Evolutionary conservation across 2,329 filamentous ascomycete species (phyloP).

Genomic region (Akanthomyces muscarius): DNA sequence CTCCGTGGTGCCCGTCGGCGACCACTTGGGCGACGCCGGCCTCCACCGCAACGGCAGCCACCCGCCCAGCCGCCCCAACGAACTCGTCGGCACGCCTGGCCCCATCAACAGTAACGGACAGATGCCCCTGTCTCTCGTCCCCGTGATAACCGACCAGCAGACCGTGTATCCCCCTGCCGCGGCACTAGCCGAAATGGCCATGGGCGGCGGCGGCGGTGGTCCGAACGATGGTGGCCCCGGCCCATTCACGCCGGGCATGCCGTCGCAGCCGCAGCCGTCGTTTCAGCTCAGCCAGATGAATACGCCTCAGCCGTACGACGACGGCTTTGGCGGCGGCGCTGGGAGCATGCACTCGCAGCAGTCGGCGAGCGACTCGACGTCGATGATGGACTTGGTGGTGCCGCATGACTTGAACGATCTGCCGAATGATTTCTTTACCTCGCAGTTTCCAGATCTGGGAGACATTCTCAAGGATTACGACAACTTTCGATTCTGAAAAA

Average conservation of each 20-base stretch:
- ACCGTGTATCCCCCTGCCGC: constrained; percentile 7
- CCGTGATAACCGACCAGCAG: constrained; percentile 3
- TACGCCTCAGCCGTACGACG: constrained; percentile 9
- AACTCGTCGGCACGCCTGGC: not conserved
- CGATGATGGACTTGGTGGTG: constrained; percentile 9
- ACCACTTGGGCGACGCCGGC: not conserved
- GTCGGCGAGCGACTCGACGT: constrained; percentile 10
- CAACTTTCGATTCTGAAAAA: constrained; percentile 13
- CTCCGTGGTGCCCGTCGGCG: not conserved
- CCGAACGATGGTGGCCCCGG: not conserved
- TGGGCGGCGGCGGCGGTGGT: not conserved
- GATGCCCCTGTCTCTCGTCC: constrained; percentile 1
- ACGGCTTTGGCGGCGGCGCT: not conserved
- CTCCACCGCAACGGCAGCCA: not conserved
- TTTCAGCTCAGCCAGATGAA: constrained; percentile 13
- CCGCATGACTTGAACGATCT: constrained; percentile 11
- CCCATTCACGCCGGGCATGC: not conserved
- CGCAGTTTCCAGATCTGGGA: constrained; percentile 14
- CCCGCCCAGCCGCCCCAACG: not conserved
- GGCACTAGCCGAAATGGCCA: constrained; percentile 11
- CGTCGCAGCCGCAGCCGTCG: not conserved
- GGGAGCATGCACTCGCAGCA: constrained; percentile 14
- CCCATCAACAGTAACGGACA: not conserved
- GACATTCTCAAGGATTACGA: constrained; percentile 17
- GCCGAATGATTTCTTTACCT: constrained; percentile 15